Percentiles rank a stretch among this genome's conserved stretches.
phyloP scores from a whole-genome alignment of 2,329 filamentous ascomycete genomes.

The Scopulariopsis brevicaulis region DNA sequence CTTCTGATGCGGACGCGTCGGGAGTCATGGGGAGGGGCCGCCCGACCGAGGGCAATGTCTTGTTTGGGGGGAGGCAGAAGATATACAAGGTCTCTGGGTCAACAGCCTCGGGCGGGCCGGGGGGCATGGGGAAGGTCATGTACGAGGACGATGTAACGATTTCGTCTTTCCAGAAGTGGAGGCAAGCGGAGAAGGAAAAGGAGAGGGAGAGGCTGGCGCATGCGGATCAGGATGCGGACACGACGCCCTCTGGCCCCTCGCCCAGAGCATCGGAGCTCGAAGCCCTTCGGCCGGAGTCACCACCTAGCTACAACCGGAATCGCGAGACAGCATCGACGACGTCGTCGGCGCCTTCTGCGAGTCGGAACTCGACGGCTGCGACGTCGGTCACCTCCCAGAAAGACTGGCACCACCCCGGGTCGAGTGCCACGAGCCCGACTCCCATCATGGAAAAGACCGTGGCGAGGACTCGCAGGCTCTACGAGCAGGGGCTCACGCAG shows the following conservation, averaged over 20 bases:
- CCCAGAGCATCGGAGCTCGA: slow-evolving; percentile 13
- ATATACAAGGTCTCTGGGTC: slow-evolving; percentile 69
- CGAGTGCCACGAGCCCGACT: slow-evolving; percentile 1
- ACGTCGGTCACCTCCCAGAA: slow-evolving; percentile 75
- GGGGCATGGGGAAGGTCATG: slow-evolving; percentile 52
- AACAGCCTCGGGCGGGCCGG: slow-evolving; percentile 26
- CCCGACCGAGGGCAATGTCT: slow-evolving; percentile 77
- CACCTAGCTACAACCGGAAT: slow-evolving; percentile 57
- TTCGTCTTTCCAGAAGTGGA: slow-evolving; percentile 74
- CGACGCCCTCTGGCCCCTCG: neutral
- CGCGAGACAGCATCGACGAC: slow-evolving; percentile 80
- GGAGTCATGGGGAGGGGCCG: slow-evolving; percentile 79
- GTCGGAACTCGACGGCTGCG: slow-evolving; percentile 73
- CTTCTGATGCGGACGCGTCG: slow-evolving; percentile 54
- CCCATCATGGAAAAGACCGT: slow-evolving; percentile 26
- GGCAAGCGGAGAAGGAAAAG: slow-evolving; percentile 48
- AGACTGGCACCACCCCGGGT: neutral
- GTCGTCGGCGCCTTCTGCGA: slow-evolving; percentile 55
- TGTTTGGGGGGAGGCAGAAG: slow-evolving; percentile 94
- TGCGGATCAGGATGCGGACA: slow-evolving; percentile 22
- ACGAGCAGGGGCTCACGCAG: slow-evolving; percentile 72
- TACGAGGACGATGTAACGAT: slow-evolving; percentile 81
- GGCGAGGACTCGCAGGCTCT: slow-evolving; percentile 63
- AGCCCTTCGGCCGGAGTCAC: slow-evolving; percentile 22
- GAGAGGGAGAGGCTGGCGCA: slow-evolving; percentile 43